These are phyloP conservation scores for Paragyromitra xinjiangensis DNA, from an alignment of 495 filamentous ascomycete species.

Conservation along the genomic window DNA sequence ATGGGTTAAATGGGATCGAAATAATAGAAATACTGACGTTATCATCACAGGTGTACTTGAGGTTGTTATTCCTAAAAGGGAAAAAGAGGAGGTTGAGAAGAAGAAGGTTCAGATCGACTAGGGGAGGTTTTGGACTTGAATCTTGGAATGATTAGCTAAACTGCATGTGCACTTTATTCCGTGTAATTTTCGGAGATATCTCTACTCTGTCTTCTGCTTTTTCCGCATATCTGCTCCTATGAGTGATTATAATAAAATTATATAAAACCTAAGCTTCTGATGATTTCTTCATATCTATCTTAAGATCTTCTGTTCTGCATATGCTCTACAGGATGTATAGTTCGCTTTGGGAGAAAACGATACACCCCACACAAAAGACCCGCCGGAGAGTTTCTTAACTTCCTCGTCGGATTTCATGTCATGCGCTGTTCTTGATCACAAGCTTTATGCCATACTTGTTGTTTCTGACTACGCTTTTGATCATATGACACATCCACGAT, in stretches of 20 bases:
- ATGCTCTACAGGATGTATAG: not conserved
- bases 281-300: not conserved
- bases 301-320: not conserved
- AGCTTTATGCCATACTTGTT: not conserved
- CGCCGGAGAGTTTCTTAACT: not conserved
- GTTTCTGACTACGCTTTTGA: not conserved
- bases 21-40: constrained; percentile 4
- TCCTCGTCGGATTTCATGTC: not conserved
- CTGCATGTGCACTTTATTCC: not conserved
- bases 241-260: not conserved
- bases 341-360: not conserved
- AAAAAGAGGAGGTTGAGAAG: constrained; percentile 68
- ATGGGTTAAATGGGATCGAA: not conserved
- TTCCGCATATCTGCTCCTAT: not conserved
- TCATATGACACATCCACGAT: not conserved
- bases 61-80: constrained; percentile 74
- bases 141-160: not conserved
- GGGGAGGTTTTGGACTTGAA: not conserved
- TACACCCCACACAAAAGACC: not conserved
- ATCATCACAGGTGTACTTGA: constrained; percentile 65
- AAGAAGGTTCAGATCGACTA: constrained; percentile 69
- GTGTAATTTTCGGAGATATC: constrained; percentile 6
- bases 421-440: not conserved
- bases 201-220: not conserved
- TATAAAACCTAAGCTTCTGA: not conserved